phyloP scores from a whole-genome alignment of 2,329 filamentous ascomycete genomes.

The Aspergillus novoparasiticus region DNA sequence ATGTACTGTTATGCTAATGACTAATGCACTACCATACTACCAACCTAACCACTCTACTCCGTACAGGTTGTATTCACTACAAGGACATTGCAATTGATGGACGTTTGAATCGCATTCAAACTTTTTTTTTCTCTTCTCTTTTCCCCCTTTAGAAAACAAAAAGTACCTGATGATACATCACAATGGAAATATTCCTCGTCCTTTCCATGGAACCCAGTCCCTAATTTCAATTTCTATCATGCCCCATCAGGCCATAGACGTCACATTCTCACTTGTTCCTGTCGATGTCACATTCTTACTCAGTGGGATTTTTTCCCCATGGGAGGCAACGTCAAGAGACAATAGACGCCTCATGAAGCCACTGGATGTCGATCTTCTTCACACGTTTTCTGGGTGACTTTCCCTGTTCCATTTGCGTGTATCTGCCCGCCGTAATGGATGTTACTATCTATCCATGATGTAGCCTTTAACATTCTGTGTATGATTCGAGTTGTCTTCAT shows the following conservation, averaged over 20 bases:
- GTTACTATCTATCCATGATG: slow-evolving; percentile 15
- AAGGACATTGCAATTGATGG: background rate
- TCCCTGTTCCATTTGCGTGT: background rate
- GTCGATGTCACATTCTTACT: slow-evolving; percentile 10
- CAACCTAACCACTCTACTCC: background rate
- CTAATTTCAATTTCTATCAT: background rate
- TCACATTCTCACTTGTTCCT: background rate
- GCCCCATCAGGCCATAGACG: background rate
- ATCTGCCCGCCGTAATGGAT: background rate
- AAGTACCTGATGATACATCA: background rate
- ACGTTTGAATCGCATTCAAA: background rate
- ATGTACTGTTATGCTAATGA: background rate
- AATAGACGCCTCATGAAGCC: slow-evolving; percentile 7
- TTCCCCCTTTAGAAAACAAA: background rate
- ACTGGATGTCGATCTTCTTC: background rate
- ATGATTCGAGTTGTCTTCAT: background rate
- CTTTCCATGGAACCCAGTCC: background rate
- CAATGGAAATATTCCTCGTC: background rate
- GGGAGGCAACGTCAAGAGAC: slow-evolving; percentile 14
- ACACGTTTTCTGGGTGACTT: background rate
- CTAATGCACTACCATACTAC: background rate
- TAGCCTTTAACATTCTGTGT: background rate
- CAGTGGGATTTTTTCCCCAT: background rate
- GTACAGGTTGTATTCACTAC: background rate
- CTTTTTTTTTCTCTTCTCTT: background rate